Conservation (phyloP, 2,329 filamentous ascomycete genomes). For the Calonectria henricotiae region DNA sequence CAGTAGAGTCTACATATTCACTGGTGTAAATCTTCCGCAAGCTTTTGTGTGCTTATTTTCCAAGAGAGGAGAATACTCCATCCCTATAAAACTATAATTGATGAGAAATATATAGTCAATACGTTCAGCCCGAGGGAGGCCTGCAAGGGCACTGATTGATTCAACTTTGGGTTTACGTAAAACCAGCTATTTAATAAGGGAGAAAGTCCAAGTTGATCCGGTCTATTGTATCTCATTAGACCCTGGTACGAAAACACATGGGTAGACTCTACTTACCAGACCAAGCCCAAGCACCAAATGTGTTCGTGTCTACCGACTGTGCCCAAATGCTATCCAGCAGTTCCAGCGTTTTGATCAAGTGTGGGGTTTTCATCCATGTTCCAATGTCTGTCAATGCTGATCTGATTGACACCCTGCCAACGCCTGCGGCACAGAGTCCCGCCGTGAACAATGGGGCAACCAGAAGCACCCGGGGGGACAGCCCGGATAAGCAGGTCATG, state of each 20-base stretch:
- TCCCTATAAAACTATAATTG: neutral
- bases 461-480: constrained; percentile 36
- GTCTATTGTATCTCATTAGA: neutral
- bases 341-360: constrained; percentile 32
- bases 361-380: constrained; percentile 42
- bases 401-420: constrained; percentile 24
- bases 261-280: constrained; percentile 18
- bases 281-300: constrained; percentile 17
- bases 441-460: constrained; percentile 41
- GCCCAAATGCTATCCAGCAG: constrained; percentile 38
- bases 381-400: constrained; percentile 33
- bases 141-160: neutral
- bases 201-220: neutral
- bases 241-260: neutral
- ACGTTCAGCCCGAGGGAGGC: too few species aligned
- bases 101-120: neutral
- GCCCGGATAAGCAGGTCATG: constrained; percentile 32
- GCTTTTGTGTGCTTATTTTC: neutral
- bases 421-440: constrained; percentile 32
- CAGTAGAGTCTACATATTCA: neutral
- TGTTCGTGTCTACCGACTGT: neutral
- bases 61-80: neutral
- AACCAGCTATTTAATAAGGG: neutral
- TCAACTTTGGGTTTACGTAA: neutral
- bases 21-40: neutral